phyloP scores from a whole-genome alignment of 257 asterid species.

The Solanum chiquidenum region DNA sequence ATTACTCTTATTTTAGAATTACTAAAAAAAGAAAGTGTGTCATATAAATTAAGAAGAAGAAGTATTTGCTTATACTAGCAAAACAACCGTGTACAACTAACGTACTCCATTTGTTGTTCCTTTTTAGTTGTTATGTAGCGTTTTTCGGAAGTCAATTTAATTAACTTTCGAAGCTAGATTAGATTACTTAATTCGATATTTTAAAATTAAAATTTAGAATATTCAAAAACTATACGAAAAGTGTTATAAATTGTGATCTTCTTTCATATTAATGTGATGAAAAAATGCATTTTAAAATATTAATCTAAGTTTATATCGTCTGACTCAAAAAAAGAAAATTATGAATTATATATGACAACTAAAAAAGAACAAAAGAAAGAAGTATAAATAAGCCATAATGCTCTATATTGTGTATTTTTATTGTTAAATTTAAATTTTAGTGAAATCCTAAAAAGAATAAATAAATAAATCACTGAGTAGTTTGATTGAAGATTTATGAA shows the following conservation, averaged over 20 bases:
- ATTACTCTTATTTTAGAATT: too few relatives aligned
- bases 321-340: too few relatives aligned
- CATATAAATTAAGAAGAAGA: neutral
- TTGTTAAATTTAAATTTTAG: neutral
- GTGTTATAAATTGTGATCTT: too few relatives aligned
- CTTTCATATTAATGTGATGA: neutral
- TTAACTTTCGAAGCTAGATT: neutral
- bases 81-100: neutral
- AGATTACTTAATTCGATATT: neutral
- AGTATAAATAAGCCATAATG: neutral
- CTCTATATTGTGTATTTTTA: neutral
- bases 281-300: too few relatives aligned
- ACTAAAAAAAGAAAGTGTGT: neutral
- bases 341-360: neutral
- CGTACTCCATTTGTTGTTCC: too few relatives aligned
- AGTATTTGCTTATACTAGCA: neutral
- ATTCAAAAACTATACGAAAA: too few relatives aligned
- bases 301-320: too few relatives aligned
- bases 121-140: neutral
- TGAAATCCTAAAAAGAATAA: neutral
- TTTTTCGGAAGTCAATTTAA: neutral
- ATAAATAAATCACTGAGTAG: neutral
- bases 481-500: neutral
- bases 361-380: neutral
- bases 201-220: neutral